phyloP scores from a whole-genome alignment of 148 eudicot species.

The Rhododendron williamsianum region DNA sequence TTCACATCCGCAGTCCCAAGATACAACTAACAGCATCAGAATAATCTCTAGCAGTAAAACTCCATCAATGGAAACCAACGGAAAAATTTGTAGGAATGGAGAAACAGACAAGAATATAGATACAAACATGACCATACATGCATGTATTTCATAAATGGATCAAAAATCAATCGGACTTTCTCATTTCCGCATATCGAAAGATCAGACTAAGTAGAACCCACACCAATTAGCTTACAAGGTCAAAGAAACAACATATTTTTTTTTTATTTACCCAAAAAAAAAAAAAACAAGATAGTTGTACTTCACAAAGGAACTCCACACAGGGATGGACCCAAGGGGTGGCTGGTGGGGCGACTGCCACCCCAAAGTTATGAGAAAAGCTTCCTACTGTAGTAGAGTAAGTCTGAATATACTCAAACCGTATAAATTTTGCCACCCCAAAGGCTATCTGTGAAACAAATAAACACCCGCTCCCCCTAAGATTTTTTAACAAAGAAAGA shows the following conservation, averaged over 20 bases:
- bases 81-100: neutral
- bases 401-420: neutral
- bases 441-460: neutral
- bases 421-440: neutral
- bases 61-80: neutral
- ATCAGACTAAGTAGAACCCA: neutral
- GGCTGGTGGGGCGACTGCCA: neutral
- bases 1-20: too few species aligned
- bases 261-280: neutral
- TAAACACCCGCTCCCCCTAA: neutral
- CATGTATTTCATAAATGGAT: neutral
- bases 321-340: neutral
- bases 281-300: neutral
- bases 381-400: neutral
- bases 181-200: neutral
- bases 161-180: neutral
- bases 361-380: neutral
- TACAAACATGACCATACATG: neutral
- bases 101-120: neutral
- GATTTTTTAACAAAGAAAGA: neutral
- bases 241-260: neutral
- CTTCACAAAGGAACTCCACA: neutral
- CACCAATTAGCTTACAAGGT: neutral
- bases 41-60: too few species aligned
- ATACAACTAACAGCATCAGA: too few species aligned